Conservation (phyloP, 2,329 filamentous ascomycete genomes). For the Hawksworthiomyces lignivorus region DNA sequence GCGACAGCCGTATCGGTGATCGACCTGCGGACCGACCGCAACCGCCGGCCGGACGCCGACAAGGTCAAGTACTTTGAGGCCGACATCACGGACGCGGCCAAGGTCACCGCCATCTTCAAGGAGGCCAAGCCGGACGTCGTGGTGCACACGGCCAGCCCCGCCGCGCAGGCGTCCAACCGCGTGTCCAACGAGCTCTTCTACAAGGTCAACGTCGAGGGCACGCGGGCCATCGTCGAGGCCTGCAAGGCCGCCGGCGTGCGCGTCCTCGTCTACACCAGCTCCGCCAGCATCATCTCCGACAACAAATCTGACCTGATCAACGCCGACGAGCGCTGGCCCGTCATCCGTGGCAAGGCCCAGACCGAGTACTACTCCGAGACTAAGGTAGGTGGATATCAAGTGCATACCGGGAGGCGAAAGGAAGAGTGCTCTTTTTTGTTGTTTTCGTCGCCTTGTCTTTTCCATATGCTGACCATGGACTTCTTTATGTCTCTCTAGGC, state of each 20-base stretch:
- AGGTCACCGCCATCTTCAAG: slow-evolving; percentile 55
- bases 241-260: slow-evolving; percentile 64
- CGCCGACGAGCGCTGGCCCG: slow-evolving; percentile 75
- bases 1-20: slow-evolving; percentile 57
- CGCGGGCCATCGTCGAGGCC: slow-evolving; percentile 66
- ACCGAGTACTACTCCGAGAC: slow-evolving; percentile 83
- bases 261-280: slow-evolving; percentile 85
- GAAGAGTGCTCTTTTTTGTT: background rate
- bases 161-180: slow-evolving; percentile 44
- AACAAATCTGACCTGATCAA: slow-evolving; percentile 72
- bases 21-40: slow-evolving; percentile 63
- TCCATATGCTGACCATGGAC: background rate
- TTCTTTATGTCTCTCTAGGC: slow-evolving; percentile 37
- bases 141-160: slow-evolving; percentile 80
- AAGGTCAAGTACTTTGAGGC: slow-evolving; percentile 63
- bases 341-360: slow-evolving; percentile 63
- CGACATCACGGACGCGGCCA: slow-evolving; percentile 63
- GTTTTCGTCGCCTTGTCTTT: background rate
- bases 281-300: slow-evolving; percentile 79
- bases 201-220: slow-evolving; percentile 84
- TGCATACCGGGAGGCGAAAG: too few species aligned
- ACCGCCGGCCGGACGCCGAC: slow-evolving; percentile 51
- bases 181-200: slow-evolving; percentile 57
- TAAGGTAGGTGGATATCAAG: too few species aligned
- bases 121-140: slow-evolving; percentile 70